Base-by-base conservation (phyloP, 2,329 filamentous ascomycete species). In the Aspergillus tubingensis region DNA sequence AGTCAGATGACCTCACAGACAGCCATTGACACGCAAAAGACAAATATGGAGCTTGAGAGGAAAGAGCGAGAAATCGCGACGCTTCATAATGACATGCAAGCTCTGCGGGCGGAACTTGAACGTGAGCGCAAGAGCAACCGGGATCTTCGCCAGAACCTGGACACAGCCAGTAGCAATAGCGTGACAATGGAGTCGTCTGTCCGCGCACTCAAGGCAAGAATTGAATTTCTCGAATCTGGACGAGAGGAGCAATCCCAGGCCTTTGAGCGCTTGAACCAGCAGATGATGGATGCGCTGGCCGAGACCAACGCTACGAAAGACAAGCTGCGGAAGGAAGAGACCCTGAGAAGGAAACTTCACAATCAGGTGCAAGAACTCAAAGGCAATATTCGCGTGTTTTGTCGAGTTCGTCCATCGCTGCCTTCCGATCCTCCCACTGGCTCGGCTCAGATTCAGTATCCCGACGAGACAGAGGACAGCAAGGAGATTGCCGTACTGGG, bases 351-450 rank as follows among this genome's bases (percentile, higher is more conserved):
- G 21, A 94, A 96, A 68, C 84, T 99, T 0, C 96, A 98, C 81
- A 98, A 98, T 77, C 95, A 96, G 75, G 94, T 99, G 50, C 92
- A 99, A 74, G 95, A 99, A 72, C 85, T 99, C 61, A 97, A 96
- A 76, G 95, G 95, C 69, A 99, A 99, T 73, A 99, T 99, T 70
- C 90, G 95, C 19, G 95, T 99, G 66, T 99, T 99, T 86, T 98
- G 94, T 72, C 88, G 95, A 73, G 94, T 98, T 27, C 89, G 96
- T 43, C 95, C 95, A 1, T 81, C 89, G 0, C 80, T 90, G 21
- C 81, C 81, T 23, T 76, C 80, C 0, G 88, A 90, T 59, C 69
- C 73, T 7, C 77, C 77, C 8, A 87, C 88, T 6, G 83, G 87
- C 23, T 82, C 86, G 11, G 92, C 94, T 3, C 85, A 86, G 54